Evolutionary conservation across 345 rosid species (phyloP), one percentile per base, ranked within the genome.

Genomic region (Gossypium stocksii): DNA sequence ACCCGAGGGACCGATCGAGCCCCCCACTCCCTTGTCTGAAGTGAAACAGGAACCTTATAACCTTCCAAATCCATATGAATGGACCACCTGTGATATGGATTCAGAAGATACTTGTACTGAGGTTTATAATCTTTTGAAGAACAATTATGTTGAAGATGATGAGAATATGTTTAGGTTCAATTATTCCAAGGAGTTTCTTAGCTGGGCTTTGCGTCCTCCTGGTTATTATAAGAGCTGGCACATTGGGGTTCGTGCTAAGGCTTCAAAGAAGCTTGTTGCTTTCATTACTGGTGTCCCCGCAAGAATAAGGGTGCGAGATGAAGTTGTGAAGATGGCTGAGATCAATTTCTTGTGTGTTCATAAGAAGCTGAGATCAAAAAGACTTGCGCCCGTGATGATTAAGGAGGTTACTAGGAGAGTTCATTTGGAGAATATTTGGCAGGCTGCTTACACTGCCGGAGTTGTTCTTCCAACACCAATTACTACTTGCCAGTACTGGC

Each of bases 91-190:
- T 76, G 93, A 94, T 74, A 86, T 94, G 87, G 79, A 81, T 53
- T 86, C 85, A 1, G 98, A 94, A 54, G 91, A 88, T 53, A 94
- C 89, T 61, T 94, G 93, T 29, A 76, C 64, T 1, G 97, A 94
- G 86, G 97, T 92, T 9, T 89, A 88, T 75, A 89, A 85, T 79
- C 91, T 94, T 66, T 81, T 89, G 87, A 92, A 84, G 89, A 86
- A 82, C 71, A 94, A 94, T 78, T 94, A 94, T 63, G 98, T 90
- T 3, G 97, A 92, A 81, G 98, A 92, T 70, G 97, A 94, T 19
- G 97, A 94, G 86, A 94, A 92, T 71, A 94, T 94, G 98, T 94
- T 94, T 77, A 87, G 98, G 85, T 94, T 94, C 74, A 92, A 92
- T 73, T 94, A 94, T 78, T 94, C 97, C 16, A 92, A 90, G 90